Base-by-base conservation (phyloP, 176 grass and related monocot species). In the Guadua angustifolia region DNA sequence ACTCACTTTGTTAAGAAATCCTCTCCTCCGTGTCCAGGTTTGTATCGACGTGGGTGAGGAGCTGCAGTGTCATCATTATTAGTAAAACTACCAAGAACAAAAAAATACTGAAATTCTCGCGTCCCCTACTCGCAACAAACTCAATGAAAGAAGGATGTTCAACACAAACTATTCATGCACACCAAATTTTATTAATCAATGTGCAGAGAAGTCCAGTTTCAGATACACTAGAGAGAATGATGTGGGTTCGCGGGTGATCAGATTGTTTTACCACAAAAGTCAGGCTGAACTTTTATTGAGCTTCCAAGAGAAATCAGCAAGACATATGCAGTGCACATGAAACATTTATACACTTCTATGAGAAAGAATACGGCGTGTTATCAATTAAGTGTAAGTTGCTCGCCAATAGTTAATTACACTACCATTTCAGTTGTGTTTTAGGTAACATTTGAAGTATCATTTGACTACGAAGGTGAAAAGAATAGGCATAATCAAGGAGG, bases 1-100 rank as follows among this genome's bases (percentile, higher is more conserved):
- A 87, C 90, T 76, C 71, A 93, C 94, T 90, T 95, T 52, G 83
- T 80, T 51, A 93, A 38, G 86, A 93, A 95, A 72, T 85, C 86
- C 7, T 91, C 94, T 77, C 85, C 91, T 62, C 36, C 62, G 24
- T 79, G 83, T 65, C 86, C 86, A 79, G 90, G 85, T 77, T 89
- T 92, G 33, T 69, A 74, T 50, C 36, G 13, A 58, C 45, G 39
- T 75, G 71, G 44, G 74, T 89, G 83, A 80, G 75, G 72, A 75
- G 67, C 84, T 93, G 77, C 66, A 56, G 58, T n/a, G 57, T 86
- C 64, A 77, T 49, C 73, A 82, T 79, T 9, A 81, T 70, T 12
- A 84, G 42, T 44, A 65, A 63, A 86, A 42, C 25, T 32, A 68
- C 53, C 32, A 66, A 77, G 21, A 77, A 61, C 18, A 58, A 84